Percentiles rank a stretch among this genome's conserved stretches.
These are phyloP conservation scores for Cicer arietinum DNA, from an alignment of 306 rosid genomes.

Conservation along the genomic window DNA sequence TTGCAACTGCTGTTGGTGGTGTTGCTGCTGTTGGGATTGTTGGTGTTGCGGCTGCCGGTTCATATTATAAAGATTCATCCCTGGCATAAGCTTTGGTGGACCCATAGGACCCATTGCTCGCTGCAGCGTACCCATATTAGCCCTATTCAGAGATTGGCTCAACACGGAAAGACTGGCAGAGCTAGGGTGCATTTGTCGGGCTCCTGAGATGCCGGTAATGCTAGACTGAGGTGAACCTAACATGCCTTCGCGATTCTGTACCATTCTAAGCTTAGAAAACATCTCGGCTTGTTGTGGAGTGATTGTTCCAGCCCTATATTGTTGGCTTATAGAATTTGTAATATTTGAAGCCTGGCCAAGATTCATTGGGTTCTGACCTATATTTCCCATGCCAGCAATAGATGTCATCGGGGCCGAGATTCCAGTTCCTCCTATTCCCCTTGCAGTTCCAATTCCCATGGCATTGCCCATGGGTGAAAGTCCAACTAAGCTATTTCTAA, in stretches of 20 bases:
- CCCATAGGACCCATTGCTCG: slow-evolving; percentile 82
- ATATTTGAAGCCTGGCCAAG: slow-evolving; percentile 65
- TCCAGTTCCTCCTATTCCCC: slow-evolving; percentile 88
- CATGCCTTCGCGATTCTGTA: slow-evolving; percentile 58
- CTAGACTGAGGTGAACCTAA: slow-evolving; percentile 67
- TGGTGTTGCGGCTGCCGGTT: slow-evolving; percentile 64
- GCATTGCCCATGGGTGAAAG: slow-evolving; percentile 71
- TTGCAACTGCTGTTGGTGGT: slow-evolving; percentile 46
- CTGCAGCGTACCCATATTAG: slow-evolving; percentile 68
- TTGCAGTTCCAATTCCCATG: slow-evolving; percentile 72
- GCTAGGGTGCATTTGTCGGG: slow-evolving; percentile 74
- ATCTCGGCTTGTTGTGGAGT: slow-evolving; percentile 46
- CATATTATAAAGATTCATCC: slow-evolving; percentile 70
- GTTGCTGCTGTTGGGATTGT: slow-evolving; percentile 47
- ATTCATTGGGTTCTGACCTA: slow-evolving; percentile 77
- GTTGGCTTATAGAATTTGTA: slow-evolving; percentile 64
- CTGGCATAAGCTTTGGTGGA: slow-evolving; percentile 80
- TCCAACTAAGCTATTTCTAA: slow-evolving; percentile 79
- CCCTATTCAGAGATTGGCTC: slow-evolving; percentile 65
- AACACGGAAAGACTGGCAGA: slow-evolving; percentile 73
- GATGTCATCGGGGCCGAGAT: slow-evolving; percentile 81
- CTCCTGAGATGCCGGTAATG: slow-evolving; percentile 71
- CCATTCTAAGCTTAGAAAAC: slow-evolving; percentile 57
- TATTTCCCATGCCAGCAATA: slow-evolving; percentile 79
- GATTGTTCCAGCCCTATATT: slow-evolving; percentile 59